These are phyloP conservation scores for Anisodus tanguticus DNA, from an alignment of 257 asterid genomes.

Conservation along the genomic window DNA sequence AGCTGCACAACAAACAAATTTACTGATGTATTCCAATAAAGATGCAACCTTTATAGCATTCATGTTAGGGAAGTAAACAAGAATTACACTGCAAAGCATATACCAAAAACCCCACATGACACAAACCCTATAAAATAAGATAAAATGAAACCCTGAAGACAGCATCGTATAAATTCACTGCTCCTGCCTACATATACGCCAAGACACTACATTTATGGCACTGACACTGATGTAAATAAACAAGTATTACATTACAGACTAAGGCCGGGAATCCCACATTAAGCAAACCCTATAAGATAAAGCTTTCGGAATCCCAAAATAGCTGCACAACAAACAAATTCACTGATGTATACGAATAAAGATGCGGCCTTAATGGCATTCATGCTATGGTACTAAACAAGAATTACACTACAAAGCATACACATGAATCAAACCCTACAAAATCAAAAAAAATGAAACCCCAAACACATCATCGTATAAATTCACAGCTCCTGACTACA, in stretches of 20 bases:
- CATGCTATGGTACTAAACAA: not conserved
- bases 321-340: not conserved
- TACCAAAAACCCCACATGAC: not conserved
- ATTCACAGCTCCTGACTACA: not conserved
- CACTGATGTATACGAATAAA: not conserved
- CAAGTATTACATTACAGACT: not conserved
- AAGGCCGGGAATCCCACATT: not conserved
- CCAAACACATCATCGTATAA: slow-evolving; percentile 2
- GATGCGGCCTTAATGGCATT: not conserved
- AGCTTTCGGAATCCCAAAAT: not conserved
- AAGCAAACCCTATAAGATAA: not conserved
- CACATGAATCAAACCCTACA: slow-evolving; percentile 21
- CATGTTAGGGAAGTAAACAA: not conserved
- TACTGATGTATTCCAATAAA: not conserved
- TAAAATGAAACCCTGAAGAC: not conserved
- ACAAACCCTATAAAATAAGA: slow-evolving; percentile 25
- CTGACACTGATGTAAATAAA: not conserved
- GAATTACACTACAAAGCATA: not conserved
- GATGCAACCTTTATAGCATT: slow-evolving; percentile 1
- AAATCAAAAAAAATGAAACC: not conserved
- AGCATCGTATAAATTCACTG: slow-evolving; percentile 7
- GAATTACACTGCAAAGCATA: not conserved
- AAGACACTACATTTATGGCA: not conserved
- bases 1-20: not conserved
- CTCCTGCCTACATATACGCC: not conserved